Percentiles rank a stretch among this genome's conserved stretches.
Evolutionary conservation across 139 green algal genomes (phyloP).

Genomic region (Tetradesmus obliquus): DNA sequence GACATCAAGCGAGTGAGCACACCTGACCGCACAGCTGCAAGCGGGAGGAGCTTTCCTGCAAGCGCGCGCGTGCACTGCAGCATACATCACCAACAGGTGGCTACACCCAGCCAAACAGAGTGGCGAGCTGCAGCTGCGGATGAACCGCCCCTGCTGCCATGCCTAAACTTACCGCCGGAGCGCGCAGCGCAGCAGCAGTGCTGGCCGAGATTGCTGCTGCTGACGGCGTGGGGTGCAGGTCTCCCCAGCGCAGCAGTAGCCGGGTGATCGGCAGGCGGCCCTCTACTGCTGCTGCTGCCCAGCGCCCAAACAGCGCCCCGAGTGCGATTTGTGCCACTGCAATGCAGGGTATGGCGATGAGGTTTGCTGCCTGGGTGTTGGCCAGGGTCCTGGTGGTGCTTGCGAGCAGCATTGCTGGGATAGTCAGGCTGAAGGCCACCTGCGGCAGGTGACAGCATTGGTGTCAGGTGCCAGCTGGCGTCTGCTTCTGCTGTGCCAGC

Average conservation of each 20-base stretch:
- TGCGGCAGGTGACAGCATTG: not conserved
- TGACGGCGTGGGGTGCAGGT: conserved; percentile 25
- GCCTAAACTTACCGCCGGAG: conserved; percentile 4
- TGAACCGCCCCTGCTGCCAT: not conserved
- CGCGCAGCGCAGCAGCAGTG: conserved; percentile 39
- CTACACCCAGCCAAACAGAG: too few relatives aligned
- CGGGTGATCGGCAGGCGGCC: not conserved
- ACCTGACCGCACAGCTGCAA: too few relatives aligned
- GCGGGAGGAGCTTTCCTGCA: too few relatives aligned
- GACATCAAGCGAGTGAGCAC: too few relatives aligned
- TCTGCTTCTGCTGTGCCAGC: not conserved
- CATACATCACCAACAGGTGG: too few relatives aligned
- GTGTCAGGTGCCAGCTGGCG: not conserved
- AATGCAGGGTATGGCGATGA: conserved; percentile 15
- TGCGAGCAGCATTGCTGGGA: conserved; percentile 40
- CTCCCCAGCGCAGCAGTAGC: conserved; percentile 27
- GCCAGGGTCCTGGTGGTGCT: conserved; percentile 45
- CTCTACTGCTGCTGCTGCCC: conserved; percentile 43
- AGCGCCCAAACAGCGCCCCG: conserved; percentile 9
- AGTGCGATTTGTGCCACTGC: conserved; percentile 36
- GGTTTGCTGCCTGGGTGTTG: conserved; percentile 5
- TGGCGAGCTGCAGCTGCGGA: not conserved
- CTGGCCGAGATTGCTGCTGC: conserved; percentile 45
- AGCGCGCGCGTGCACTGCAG: not conserved
- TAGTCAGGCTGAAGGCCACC: conserved; percentile 50